Evolutionary conservation across 305 asterid genomes (phyloP).

Genomic region (Salvia sclarea): DNA sequence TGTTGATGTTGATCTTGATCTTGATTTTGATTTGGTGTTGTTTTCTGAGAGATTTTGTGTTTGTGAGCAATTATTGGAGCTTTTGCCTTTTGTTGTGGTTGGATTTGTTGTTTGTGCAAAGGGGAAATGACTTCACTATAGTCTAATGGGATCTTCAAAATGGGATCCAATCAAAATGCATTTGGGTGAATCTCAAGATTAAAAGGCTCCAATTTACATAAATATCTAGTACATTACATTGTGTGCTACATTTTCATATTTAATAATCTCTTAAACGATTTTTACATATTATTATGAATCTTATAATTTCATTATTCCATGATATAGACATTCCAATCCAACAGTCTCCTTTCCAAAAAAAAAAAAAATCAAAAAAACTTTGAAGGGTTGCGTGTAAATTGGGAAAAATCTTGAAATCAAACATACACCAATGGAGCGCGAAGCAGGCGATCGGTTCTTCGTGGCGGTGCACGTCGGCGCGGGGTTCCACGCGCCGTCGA

Average conservation of each 20-base stretch:
- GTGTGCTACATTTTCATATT: too few relatives aligned
- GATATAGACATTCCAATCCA: too few relatives aligned
- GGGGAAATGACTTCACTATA: neutral
- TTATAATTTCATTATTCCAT: too few relatives aligned
- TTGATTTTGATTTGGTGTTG: neutral
- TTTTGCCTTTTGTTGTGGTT: neutral
- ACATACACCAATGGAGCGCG: constrained; percentile 55
- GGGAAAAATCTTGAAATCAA: neutral
- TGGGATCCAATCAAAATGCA: too few relatives aligned
- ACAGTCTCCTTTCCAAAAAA: too few relatives aligned
- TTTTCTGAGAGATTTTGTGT: neutral
- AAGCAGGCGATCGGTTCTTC: constrained; percentile 53
- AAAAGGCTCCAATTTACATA: too few relatives aligned
- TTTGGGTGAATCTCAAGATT: too few relatives aligned
- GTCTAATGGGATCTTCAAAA: neutral
- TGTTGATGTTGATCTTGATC: neutral
- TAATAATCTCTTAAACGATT: too few relatives aligned
- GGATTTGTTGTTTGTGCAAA: neutral
- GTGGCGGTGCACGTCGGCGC: constrained; percentile 96
- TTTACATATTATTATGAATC: too few relatives aligned
- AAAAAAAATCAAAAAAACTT: too few relatives aligned
- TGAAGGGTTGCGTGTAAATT: neutral
- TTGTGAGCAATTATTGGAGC: neutral
- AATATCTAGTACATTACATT: too few relatives aligned
- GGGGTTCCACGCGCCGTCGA: constrained; percentile 86